phyloP scores from a whole-genome alignment of 352 stramenopile genomes.

The Phytophthora agathidicida region DNA sequence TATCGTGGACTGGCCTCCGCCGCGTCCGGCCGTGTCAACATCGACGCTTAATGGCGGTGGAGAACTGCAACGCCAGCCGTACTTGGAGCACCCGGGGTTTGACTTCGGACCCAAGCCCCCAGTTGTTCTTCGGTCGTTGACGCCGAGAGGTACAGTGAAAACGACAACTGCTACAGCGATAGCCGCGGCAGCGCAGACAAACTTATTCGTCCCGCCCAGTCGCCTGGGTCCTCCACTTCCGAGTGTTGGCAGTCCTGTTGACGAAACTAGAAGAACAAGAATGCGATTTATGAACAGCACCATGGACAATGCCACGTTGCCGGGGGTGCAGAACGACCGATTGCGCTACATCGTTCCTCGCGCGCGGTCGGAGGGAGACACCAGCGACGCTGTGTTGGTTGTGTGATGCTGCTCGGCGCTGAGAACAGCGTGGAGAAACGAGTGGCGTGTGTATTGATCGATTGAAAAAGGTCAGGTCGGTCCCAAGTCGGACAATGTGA shows the following conservation, averaged over 20 bases:
- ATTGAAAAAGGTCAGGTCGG: not conserved
- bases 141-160: not conserved
- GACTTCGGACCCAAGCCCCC: conserved; percentile 3
- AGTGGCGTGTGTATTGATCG: conserved; percentile 7
- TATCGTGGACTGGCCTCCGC: conserved; percentile 50
- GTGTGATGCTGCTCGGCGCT: conserved; percentile 6
- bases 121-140: conserved; percentile 5
- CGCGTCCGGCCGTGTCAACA: not conserved
- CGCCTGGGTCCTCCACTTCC: not conserved
- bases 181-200: conserved; percentile 7
- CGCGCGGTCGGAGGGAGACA: conserved; percentile 18
- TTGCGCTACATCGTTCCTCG: conserved; percentile 1
- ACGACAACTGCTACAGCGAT: conserved; percentile 1
- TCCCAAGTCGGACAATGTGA: conserved; percentile 2
- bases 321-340: not conserved
- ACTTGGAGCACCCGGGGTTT: conserved; percentile 27
- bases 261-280: not conserved
- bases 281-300: not conserved
- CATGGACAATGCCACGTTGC: not conserved
- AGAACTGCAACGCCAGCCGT: conserved; percentile 3
- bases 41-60: not conserved
- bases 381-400: conserved; percentile 17
- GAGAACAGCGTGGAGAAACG: not conserved
- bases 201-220: conserved; percentile 9
- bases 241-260: not conserved